Conservation (phyloP, 345 rosid genomes). For the Eucalyptus victrix region DNA sequence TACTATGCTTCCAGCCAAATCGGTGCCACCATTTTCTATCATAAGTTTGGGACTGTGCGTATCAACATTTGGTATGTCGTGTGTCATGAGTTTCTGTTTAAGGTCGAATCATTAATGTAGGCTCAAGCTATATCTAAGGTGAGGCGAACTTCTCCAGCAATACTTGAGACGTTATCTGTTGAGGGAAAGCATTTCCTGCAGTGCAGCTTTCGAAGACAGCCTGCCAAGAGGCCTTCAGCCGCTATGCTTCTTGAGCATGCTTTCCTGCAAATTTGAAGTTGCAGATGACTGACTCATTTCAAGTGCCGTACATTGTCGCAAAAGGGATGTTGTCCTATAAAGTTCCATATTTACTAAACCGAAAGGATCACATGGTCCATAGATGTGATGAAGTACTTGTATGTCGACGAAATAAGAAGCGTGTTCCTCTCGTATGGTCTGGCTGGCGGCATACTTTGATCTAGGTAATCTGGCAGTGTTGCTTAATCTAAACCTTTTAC, state of each 20-base stretch:
- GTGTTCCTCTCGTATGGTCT: not conserved
- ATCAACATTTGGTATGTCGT: not conserved
- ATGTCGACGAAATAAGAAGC: fast-evolving
- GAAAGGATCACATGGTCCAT: not conserved
- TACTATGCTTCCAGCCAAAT: too few species aligned
- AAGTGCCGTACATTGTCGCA: not conserved
- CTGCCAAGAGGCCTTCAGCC: slow-evolving; percentile 72
- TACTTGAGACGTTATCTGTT: slow-evolving; percentile 57
- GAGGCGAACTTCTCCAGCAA: slow-evolving; percentile 53
- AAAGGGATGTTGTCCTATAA: not conserved
- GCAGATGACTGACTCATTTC: not conserved
- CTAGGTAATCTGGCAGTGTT: not conserved
- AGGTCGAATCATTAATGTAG: slow-evolving; percentile 4
- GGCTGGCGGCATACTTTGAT: too few species aligned
- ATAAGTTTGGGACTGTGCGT: not conserved
- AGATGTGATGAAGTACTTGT: not conserved
- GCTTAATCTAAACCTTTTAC: not conserved
- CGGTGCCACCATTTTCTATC: not conserved
- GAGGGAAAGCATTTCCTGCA: slow-evolving; percentile 73
- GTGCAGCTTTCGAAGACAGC: slow-evolving; percentile 70
- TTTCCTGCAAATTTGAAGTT: slow-evolving; percentile 22
- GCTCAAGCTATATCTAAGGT: slow-evolving; percentile 90
- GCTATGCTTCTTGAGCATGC: slow-evolving; percentile 58
- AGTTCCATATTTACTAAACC: not conserved
- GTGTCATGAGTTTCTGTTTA: not conserved